phyloP scores from a whole-genome alignment of 371 early-diverging fungal genomes.

The Actinomucor elegans region DNA sequence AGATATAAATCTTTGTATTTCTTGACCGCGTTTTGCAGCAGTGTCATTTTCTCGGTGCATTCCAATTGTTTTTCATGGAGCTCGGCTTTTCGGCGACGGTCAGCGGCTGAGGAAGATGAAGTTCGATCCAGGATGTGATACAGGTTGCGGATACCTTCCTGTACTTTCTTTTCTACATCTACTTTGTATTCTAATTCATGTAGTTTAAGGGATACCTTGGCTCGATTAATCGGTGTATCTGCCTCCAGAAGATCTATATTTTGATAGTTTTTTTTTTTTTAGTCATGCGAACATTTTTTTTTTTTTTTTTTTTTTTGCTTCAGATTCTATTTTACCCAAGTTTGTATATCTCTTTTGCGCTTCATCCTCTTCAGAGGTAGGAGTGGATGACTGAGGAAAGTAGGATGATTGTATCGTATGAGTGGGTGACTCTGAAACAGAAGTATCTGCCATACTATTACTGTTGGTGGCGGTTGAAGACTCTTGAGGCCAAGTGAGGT shows the following conservation, averaged over 20 bases:
- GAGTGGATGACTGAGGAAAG: background rate
- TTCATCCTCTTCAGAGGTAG: slow-evolving; percentile 8
- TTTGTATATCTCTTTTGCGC: slow-evolving; percentile 40
- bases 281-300: background rate
- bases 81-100: slow-evolving; percentile 60
- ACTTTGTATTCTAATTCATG: slow-evolving; percentile 83
- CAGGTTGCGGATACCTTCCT: slow-evolving; percentile 64
- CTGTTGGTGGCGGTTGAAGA: background rate
- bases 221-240: slow-evolving; percentile 76
- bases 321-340: slow-evolving; percentile 36
- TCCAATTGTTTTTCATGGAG: slow-evolving; percentile 67
- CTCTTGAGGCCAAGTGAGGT: too few relatives aligned
- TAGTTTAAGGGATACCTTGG: slow-evolving; percentile 82
- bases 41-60: slow-evolving; percentile 74
- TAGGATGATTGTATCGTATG: slow-evolving; percentile 1
- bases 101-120: slow-evolving; percentile 20
- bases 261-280: background rate
- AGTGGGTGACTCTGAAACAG: slow-evolving; percentile 2
- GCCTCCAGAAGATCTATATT: slow-evolving; percentile 65
- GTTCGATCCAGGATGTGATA: slow-evolving; percentile 37
- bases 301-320: too few relatives aligned
- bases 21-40: slow-evolving; percentile 76
- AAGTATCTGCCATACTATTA: background rate
- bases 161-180: slow-evolving; percentile 84
- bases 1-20: slow-evolving; percentile 82